A percentile compares a stretch with the other conserved stretches of the same genome.
Conservation (phyloP, 176 grass and related monocot genomes). For the sorghum (Sorghum bicolor) region DNA sequence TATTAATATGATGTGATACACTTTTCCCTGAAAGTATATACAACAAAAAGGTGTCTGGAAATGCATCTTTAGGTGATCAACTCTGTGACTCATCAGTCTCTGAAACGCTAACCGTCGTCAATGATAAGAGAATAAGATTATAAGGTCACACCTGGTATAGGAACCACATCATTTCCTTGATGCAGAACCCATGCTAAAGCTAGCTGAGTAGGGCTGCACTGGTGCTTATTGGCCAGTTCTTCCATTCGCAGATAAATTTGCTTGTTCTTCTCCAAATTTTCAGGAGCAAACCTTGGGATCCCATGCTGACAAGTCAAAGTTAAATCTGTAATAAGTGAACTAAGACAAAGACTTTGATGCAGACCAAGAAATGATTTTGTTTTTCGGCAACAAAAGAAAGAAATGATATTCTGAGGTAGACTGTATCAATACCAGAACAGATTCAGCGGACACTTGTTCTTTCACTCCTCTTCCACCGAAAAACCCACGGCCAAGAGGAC, state of each 20-base stretch:
- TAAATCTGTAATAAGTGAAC: background rate
- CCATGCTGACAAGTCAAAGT: slow-evolving; percentile 24
- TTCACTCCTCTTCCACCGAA: slow-evolving; percentile 31
- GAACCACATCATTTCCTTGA: slow-evolving; percentile 76
- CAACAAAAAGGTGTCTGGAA: background rate
- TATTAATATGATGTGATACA: background rate
- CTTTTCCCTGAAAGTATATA: background rate
- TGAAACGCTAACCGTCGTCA: background rate
- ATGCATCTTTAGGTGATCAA: background rate
- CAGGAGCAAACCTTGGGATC: slow-evolving; percentile 46
- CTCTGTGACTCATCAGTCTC: background rate
- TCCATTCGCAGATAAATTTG: slow-evolving; percentile 45
- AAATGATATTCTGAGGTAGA: background rate
- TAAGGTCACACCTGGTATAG: slow-evolving; percentile 50
- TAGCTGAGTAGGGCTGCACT: slow-evolving; percentile 57
- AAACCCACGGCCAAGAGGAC: slow-evolving; percentile 74
- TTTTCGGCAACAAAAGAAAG: too few species aligned
- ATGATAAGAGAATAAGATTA: background rate
- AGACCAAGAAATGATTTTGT: background rate
- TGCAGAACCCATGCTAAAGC: slow-evolving; percentile 77
- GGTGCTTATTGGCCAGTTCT: slow-evolving; percentile 56
- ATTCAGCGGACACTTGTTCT: background rate
- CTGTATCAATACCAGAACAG: background rate
- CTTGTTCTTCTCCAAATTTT: slow-evolving; percentile 82
- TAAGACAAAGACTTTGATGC: background rate